Base-by-base conservation (phyloP, 2,329 filamentous ascomycete genomes). In the Sarocladiaceae sp. region DNA sequence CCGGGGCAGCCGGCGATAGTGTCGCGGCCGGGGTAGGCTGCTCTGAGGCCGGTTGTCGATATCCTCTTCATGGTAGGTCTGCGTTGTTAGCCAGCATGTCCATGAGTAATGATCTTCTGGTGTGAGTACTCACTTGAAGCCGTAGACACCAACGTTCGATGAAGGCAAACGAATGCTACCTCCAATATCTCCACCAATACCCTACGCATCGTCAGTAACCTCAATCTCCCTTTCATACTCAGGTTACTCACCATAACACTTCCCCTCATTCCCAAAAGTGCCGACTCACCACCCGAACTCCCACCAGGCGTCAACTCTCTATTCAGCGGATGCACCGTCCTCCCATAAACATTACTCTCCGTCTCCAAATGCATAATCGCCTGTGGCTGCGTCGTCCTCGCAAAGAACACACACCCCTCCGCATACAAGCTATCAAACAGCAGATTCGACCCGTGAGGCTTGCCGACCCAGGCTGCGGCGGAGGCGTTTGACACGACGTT, bases 341-440 rank as follows among this genome's bases (percentile, higher is more conserved):
- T 75, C 2, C 83, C 84, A 53, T 79, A 83, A 20, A 86, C 64
- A 57, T 88, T 86, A 58, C 84, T 86, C 37, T 77, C 74, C 3
- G 76, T 80, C 60, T 88, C 84, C 36, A 84, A 62, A 15, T 74
- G 72, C 63, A 73, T 75, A 48, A 83, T 67, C 0, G 73, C 76
- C 58, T 83, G 80, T 0, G 86, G 84, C 5, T 87, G 76, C 52
- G 86, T 88, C 0, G 86, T 88, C 64, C 88, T 87, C 54, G 80
- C 79, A 59, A 85, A 83, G n/a, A 63, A 55, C 15, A 86, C 2
- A 78, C 75, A 62, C n/a, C 64, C 65, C 35, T 68, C 57, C 0
- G 59, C 58, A 25, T 58, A 66, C 2, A 67, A 52, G 3, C 57
- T 59, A 33, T 65, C 58, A 29, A 66, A 67, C 0, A 67, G 59